Percentiles rank a stretch among this genome's conserved stretches.
Conservation (phyloP, 139 green algal species). For the Trebouxia sp. region DNA sequence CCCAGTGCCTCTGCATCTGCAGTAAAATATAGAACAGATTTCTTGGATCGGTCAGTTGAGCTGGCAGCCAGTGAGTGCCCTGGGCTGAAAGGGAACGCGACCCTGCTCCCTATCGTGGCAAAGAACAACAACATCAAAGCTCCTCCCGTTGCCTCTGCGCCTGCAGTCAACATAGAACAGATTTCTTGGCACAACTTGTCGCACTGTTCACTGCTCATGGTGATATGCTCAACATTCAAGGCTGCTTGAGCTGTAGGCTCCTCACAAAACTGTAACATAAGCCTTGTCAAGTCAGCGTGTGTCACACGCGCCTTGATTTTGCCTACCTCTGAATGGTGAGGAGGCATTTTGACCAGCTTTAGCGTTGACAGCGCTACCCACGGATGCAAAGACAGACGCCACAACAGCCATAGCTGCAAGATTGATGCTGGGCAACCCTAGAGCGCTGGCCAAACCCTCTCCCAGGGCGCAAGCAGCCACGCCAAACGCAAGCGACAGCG, state of each 20-base stretch:
- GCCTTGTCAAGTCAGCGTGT: no score
- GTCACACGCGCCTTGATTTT: no score
- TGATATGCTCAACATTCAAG: no score
- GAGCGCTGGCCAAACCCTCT: conserved; percentile 19
- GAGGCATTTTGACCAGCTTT: not conserved
- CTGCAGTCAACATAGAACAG: conserved; percentile 17
- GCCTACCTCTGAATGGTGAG: conserved; percentile 19
- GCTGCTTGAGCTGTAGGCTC: no score
- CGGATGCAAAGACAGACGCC: conserved; percentile 34
- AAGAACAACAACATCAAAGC: conserved; percentile 83
- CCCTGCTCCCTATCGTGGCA: conserved; percentile 71
- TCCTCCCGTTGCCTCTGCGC: conserved; percentile 47
- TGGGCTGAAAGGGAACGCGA: conserved; percentile 40
- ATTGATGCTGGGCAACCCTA: not conserved
- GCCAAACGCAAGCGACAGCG: conserved; percentile 42
- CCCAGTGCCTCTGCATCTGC: conserved; percentile 51
- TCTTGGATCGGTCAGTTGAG: not conserved
- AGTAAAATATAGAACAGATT: not conserved
- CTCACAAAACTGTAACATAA: no score
- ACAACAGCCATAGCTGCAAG: conserved; percentile 46
- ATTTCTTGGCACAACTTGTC: no score
- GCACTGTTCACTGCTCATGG: no score
- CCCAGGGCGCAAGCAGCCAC: conserved; percentile 34
- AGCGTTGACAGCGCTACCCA: not conserved
- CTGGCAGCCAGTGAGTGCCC: conserved; percentile 34